Base-by-base conservation (phyloP, 495 filamentous ascomycete genomes). In the Saxispiralis lemnorum region DNA sequence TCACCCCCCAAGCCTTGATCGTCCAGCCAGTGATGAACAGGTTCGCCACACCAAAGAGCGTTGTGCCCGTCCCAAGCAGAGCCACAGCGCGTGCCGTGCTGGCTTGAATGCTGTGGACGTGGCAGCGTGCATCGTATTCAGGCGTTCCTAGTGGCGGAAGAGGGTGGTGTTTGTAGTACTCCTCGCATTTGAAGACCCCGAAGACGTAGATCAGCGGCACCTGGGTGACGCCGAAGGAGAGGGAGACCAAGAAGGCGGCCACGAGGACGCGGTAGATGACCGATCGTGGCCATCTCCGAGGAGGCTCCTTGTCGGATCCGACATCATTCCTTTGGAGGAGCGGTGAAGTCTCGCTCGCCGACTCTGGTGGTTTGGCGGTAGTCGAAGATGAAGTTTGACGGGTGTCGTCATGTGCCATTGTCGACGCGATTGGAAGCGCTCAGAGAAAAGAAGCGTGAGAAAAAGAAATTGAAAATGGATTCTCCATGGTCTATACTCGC, bases 131-230 rank as follows among this genome's bases (percentile, higher is more conserved):
- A 14, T 43, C 35, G 31, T 18, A 43, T 13, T 12, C 39, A 37
- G 67, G 60, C 6, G 21, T 24, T 14, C 18, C 60, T 53, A 28
- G 49, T 17, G 12, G 60, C 56, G 12, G 49, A 19, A 28, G 47
- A 59, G 6, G 56, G 60, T 24, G 70, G 62, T 67, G 59, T 12
- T 55, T 59, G 55, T 73, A 76, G 55, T 68, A 76, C 38, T 65
- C 63, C 35, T 74, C 67, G 54, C 72, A 76, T 43, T 66, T 66
- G 71, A 76, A 73, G 15, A 71, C 49, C 34, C 69, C 64, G 44
- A 76, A 73, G 13, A 66, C 69, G 46, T 73, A 74, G 44, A 74
- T 66, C 20, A 76, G 61, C 63, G 72, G 71, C 17, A 73, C 69
- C 47, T 76, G 72, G 2, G 72, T 76, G 39, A 69, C 66, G 45